Evolutionary conservation across 768 basidiomycete genomes (phyloP), one percentile per base, ranked within the genome.

Genomic region (Suillus ampliporus): DNA sequence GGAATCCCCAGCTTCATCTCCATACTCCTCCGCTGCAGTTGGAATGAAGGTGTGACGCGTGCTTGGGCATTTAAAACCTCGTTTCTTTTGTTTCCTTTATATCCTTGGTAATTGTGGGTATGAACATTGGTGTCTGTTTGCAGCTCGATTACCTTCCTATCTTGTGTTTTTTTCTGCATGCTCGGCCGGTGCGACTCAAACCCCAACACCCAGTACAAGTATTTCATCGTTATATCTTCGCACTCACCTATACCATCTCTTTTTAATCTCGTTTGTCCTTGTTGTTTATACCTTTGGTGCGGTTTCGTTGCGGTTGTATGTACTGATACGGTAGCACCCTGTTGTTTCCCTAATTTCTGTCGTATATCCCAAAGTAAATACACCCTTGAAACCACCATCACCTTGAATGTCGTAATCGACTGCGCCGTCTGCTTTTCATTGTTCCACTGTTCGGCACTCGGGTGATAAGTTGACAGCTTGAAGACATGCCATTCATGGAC

Each of bases 1-100:
- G 64, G 60, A 80, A 77, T 73, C 78, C 69, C 60, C 80, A 71
- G 79, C 77, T 70, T 62, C 77, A 76, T 70, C 82, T 61, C 57
- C 70, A 65, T 80, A 82, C 80, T 56, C 83, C 77, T 35, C 82
- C 77, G 69, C 79, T 79, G 74, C 78, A 67, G 70, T 81, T 78
- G 82, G 82, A 80, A 80, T 84, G 82, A 83, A 79, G 66, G 82
- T 78, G 7, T 80, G 43, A 61, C 37, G 2, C 23, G 8, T 17
- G 35, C 37, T 28, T 50, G 37, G 37, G 23, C 28, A 13, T 51
- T 4, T 54, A 56, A 53, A 62, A 60, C 23, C 35, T 37, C 35
- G 40, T 60, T 67, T 66, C 62, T 67, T 47, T 46, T n/a, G n/a
- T 13, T 61, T 62, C 53, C 8, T 75, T 28, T 58, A 69, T 75